Evolutionary conservation across 306 rosid species (phyloP), one percentile per base, ranked within the genome.

Genomic region (Quercus glauca): DNA sequence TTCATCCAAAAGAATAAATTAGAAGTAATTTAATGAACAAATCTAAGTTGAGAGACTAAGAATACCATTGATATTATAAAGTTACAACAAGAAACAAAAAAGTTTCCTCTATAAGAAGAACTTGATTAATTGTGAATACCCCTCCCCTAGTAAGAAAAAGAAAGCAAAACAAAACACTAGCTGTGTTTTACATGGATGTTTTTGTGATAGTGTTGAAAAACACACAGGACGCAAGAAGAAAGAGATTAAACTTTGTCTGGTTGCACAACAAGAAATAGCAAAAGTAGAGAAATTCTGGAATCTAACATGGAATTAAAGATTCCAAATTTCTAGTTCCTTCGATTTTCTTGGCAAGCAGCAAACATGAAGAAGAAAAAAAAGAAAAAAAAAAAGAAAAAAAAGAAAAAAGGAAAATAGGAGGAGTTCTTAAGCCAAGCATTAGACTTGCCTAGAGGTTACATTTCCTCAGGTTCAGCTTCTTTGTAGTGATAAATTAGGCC

Each of bases 381-480:
- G 33, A 41, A 75, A 60, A 14, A 58, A 14, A 43, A 20, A 29
- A 65, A 45, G 3, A 29, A 15, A 35, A 49, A 53, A 4, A 11
- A 12, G 25, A 19, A 68, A 53, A 25, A 4, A 43, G 33, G 19
- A 12, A 26, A n/a, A 15, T 12, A 7, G 11, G 37, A 43, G 11
- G 7, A 10, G 49, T 10, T 2, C 1, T 74, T 49, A 82, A 93
- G 97, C 98, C 98, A 93, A 93, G 95, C 88, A 85, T 73, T 87
- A 93, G 98, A 93, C 98, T 93, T 93, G 98, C 98, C 98, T 88
- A 76, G 93, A 91, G 92, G 93, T 74, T 79, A 76, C 82, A 71
- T 71, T 88, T 83, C 85, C 78, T 83, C 60, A 73, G 58, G 71
- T 31, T 75, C 76, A 79, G 67, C 33, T 76, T 26, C 55, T n/a